phyloP scores from a whole-genome alignment of 768 basidiomycete genomes.

The Psilocybe tampanensis region DNA sequence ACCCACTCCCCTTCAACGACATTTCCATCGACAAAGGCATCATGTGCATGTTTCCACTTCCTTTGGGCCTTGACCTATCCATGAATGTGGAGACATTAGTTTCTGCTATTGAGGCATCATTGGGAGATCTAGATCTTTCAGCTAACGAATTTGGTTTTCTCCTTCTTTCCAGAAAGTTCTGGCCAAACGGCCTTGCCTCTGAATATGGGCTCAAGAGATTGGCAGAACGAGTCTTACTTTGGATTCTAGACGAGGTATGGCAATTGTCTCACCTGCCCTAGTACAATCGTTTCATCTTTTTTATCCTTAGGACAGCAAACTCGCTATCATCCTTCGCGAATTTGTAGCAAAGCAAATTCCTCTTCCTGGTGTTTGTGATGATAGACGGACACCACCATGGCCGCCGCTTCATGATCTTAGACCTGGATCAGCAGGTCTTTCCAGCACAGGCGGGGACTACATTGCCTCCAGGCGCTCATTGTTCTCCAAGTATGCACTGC shows the following conservation, averaged over 20 bases:
- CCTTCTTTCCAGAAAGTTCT: constrained; percentile 67
- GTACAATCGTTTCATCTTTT: not conserved
- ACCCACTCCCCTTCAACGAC: constrained; percentile 39
- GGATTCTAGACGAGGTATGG: constrained; percentile 75
- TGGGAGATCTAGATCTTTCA: constrained; percentile 71
- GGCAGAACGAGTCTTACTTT: constrained; percentile 56
- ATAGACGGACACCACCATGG: constrained; percentile 53
- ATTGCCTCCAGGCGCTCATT: constrained; percentile 59
- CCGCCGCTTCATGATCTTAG: constrained; percentile 44
- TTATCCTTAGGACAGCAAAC: constrained; percentile 56
- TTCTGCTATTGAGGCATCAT: constrained; percentile 68
- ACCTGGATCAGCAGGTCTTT: constrained; percentile 37
- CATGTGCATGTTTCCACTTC: constrained; percentile 65
- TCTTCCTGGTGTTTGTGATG: constrained; percentile 66
- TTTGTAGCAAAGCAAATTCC: constrained; percentile 58
- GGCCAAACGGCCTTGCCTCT: constrained; percentile 74
- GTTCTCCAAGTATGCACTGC: constrained; percentile 54
- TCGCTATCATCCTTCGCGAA: constrained; percentile 68
- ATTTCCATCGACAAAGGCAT: constrained; percentile 30
- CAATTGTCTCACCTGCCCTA: not conserved
- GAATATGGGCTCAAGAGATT: constrained; percentile 70
- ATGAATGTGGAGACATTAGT: constrained; percentile 74
- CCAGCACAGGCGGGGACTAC: constrained; percentile 72
- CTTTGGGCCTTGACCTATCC: constrained; percentile 71
- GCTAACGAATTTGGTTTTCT: constrained; percentile 76